Conservation (phyloP, 768 basidiomycete genomes). For the Lentinula sp. region DNA sequence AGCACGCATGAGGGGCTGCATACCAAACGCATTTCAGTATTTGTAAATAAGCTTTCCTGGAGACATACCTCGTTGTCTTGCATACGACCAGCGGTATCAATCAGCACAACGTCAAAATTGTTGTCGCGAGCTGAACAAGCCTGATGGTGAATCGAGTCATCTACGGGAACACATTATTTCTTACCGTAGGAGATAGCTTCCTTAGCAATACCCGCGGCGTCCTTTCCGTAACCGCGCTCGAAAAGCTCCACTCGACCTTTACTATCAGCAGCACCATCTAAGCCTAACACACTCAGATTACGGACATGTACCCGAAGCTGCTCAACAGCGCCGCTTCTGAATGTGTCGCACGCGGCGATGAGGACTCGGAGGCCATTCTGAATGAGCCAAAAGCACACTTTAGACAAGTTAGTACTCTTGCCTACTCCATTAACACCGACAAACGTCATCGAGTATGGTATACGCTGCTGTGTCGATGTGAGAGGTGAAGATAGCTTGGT, state of each 20-base stretch:
- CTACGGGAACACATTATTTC: conserved; percentile 13
- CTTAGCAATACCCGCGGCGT: conserved; percentile 96
- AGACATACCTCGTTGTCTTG: conserved; percentile 90
- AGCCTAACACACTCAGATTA: conserved; percentile 80
- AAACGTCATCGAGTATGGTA: conserved; percentile 92
- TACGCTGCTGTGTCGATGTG: conserved; percentile 67
- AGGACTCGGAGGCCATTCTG: conserved; percentile 91
- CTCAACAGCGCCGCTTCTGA: conserved; percentile 95
- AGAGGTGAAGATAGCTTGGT: conserved; percentile 76
- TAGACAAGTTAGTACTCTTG: conserved; percentile 95
- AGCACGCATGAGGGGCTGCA: conserved; percentile 91
- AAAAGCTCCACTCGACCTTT: conserved; percentile 86
- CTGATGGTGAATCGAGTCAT: conserved; percentile 6
- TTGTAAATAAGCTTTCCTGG: neutral
- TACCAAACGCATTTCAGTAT: conserved; percentile 4
- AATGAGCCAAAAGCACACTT: conserved; percentile 98
- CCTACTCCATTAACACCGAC: conserved; percentile 99
- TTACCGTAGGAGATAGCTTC: conserved; percentile 89
- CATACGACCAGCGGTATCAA: conserved; percentile 98
- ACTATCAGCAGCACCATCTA: conserved; percentile 62
- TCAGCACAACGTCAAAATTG: conserved; percentile 92
- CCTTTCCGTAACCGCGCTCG: conserved; percentile 96
- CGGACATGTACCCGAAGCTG: conserved; percentile 95
- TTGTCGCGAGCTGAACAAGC: conserved; percentile 66
- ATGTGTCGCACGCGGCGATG: conserved; percentile 98